Conservation (phyloP, 179 eudicot genomes). For the Camellia oleifera region DNA sequence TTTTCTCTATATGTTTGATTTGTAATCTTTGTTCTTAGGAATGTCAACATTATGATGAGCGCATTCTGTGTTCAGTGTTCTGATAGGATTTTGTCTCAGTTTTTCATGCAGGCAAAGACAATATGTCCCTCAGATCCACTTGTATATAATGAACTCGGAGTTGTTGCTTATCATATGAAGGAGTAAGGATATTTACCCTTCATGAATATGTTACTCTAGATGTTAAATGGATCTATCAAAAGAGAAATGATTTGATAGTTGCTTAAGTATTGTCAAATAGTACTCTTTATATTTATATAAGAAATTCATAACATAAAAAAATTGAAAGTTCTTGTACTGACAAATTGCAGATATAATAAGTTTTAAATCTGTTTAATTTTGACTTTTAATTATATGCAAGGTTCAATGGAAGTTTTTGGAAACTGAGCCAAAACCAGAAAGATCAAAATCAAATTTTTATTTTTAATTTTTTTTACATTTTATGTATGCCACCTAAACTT, state of each 20-base stretch:
- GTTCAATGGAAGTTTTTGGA: slow-evolving; percentile 4
- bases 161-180: slow-evolving; percentile 89
- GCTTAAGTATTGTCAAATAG: neutral
- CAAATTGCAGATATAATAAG: neutral
- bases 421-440: neutral
- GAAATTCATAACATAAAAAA: no score
- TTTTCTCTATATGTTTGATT: neutral
- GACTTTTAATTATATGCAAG: no score
- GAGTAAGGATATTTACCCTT: slow-evolving; percentile 49
- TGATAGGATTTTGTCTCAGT: slow-evolving; percentile 49
- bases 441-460: neutral
- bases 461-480: neutral
- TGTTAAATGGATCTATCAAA: neutral
- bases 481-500: neutral
- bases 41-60: neutral
- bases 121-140: slow-evolving; percentile 93
- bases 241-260: neutral
- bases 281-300: neutral
- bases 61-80: slow-evolving; percentile 7
- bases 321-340: neutral
- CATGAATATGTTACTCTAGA: neutral
- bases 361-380: neutral
- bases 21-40: neutral
- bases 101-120: slow-evolving; percentile 84
- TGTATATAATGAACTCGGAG: slow-evolving; percentile 94